Evolutionary conservation across 2,329 filamentous ascomycete genomes (phyloP), one percentile per base, ranked within the genome.

Genomic region (Cladosporium colombiae): DNA sequence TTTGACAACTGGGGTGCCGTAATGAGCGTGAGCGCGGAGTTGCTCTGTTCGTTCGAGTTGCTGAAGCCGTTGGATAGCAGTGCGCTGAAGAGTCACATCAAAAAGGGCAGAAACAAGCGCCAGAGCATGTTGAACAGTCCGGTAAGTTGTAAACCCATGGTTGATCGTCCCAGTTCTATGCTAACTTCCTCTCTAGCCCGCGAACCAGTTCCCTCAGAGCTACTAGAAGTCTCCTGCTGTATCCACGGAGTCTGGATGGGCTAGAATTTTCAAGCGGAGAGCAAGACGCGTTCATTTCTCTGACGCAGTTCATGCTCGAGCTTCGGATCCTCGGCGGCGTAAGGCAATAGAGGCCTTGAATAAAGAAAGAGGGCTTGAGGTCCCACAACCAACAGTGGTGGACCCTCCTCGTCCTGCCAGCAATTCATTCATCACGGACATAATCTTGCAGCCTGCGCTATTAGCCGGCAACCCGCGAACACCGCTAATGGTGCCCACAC

Each of bases 1-100:
- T 99, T 99, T 71, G 95, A 99, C 77, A 99, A 99, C 70, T 98
- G 95, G 92, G 95, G 95, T 23, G 95, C 95, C 16, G 93, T 98
- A 71, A 99, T 99, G 95, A 97, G 94, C 2, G 95, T 99, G 25
- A 97, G 93, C 1, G 88, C 87, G 16, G 95, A 98, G 78, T 81
- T 99, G 62, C 86, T 99, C 1, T 99, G 95, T 81, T 97, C 93
- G 77, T 99, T 99, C 75, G 95, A 99, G 80, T 84, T 99, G 18
- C 85, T 99, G 67, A 99, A 99, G 79, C 95, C 95, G 8, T 85
- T 99, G 56, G 95, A 99, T 79, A 97, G 93, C 14, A 96, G 91
- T 73, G 94, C 94, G 37, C 84, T 99, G 68, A 99, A 99, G 85
- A 97, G 90, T 73, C 95, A 99, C 76, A 99, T 99, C 80, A 99